Percentiles rank a stretch among this genome's conserved stretches.
These are phyloP conservation scores for Marchantia polymorpha DNA, from an alignment of 225 moss, liverwort and hornwort genomes.

Conservation along the genomic window DNA sequence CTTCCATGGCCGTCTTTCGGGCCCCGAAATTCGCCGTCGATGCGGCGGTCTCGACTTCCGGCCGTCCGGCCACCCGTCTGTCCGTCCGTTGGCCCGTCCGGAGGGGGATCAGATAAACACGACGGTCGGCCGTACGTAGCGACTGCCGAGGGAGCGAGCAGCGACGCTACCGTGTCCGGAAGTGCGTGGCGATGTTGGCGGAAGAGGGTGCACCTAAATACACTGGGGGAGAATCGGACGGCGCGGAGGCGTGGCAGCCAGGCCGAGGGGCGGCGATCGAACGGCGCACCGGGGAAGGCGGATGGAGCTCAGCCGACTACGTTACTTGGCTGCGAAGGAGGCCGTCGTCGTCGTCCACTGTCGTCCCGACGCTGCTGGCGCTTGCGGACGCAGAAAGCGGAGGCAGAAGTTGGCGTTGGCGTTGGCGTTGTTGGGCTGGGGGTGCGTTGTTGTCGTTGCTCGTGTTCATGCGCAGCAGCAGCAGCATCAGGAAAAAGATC, in stretches of 20 bases:
- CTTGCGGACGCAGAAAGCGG: constrained; percentile 11
- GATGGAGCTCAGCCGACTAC: not conserved
- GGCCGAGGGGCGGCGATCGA: not conserved
- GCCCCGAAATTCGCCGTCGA: not conserved
- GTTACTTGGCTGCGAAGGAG: not conserved
- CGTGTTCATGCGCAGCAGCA: constrained; percentile 10
- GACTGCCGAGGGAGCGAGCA: not conserved
- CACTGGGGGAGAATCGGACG: not conserved
- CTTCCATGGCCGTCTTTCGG: constrained; percentile 5
- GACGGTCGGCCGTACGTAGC: not conserved
- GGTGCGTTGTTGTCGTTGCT: constrained; percentile 9
- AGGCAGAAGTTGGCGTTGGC: not conserved
- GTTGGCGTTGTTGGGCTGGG: not conserved
- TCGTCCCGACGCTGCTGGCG: not conserved
- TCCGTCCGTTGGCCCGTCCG: not conserved
- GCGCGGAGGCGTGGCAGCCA: not conserved
- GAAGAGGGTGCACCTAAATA: not conserved
- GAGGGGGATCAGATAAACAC: not conserved
- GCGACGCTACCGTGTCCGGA: not conserved
- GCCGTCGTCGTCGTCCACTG: not conserved
- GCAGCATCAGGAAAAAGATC: not conserved
- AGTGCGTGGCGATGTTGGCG: not conserved
- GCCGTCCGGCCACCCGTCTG: not conserved
- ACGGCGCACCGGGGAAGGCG: not conserved
- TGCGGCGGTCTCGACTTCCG: too few species aligned